phyloP scores from a whole-genome alignment of 2,329 filamentous ascomycete species.

The Cercospora sp. region DNA sequence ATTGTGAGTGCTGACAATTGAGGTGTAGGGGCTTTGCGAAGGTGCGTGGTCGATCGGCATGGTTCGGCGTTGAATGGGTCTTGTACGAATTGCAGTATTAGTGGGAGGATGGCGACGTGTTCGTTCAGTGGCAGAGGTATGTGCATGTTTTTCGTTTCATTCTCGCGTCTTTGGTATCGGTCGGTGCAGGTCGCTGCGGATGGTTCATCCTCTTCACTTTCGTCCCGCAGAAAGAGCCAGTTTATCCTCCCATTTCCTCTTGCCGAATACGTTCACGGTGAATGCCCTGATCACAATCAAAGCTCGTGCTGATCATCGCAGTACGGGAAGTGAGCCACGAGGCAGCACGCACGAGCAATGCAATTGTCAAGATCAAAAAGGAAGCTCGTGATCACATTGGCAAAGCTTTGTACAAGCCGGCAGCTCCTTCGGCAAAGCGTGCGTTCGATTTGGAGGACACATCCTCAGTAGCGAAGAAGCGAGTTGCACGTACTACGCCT shows the following conservation, averaged over 20 bases:
- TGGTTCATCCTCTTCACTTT: not conserved
- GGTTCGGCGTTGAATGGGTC: not conserved
- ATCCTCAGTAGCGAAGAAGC: not conserved
- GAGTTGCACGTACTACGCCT: not conserved
- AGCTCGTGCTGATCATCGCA: not conserved
- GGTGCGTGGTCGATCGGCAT: slow-evolving; percentile 6
- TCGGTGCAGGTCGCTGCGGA: not conserved
- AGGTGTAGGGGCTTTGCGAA: not conserved
- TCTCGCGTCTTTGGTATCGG: not conserved
- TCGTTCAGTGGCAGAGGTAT: not conserved
- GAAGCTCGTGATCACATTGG: not conserved
- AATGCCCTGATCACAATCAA: not conserved
- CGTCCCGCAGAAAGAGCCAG: too few species aligned
- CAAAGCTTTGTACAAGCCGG: not conserved
- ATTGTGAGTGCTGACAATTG: not conserved
- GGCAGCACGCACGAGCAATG: not conserved
- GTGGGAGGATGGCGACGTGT: not conserved
- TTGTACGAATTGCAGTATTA: not conserved
- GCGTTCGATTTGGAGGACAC: not conserved
- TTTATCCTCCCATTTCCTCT: not conserved
- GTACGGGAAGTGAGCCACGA: not conserved
- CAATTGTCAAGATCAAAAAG: not conserved
- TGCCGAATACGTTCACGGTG: too few species aligned
- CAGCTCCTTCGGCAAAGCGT: not conserved
- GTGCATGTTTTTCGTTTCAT: not conserved